Evolutionary conservation across 2,329 filamentous ascomycete species (phyloP).

Genomic region (Fusarium cicatricum): DNA sequence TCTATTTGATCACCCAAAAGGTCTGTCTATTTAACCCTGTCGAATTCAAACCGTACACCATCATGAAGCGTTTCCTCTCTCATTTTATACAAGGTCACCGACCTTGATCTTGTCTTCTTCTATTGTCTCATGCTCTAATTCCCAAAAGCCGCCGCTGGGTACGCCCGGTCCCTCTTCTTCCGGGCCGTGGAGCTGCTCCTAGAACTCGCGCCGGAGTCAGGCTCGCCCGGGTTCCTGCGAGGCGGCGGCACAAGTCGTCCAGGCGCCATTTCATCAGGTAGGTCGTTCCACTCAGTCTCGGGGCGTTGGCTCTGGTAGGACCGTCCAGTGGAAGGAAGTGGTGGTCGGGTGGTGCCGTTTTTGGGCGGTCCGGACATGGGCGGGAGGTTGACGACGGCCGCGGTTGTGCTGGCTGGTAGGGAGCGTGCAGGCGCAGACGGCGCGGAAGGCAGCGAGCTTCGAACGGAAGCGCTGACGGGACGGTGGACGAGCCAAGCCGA

Average conservation of each 20-base stretch:
- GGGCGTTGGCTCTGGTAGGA: slow-evolving; percentile 69
- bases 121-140: slow-evolving; percentile 38
- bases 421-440: slow-evolving; percentile 29
- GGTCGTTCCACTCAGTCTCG: slow-evolving; percentile 71
- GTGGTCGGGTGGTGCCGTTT: slow-evolving; percentile 33
- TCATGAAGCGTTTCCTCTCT: slow-evolving; percentile 19
- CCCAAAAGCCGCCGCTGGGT: slow-evolving; percentile 69
- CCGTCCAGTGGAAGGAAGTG: slow-evolving; percentile 44
- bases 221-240: slow-evolving; percentile 42
- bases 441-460: slow-evolving; percentile 29
- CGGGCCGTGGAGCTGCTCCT: slow-evolving; percentile 62
- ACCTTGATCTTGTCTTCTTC: neutral
- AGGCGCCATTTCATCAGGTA: slow-evolving; percentile 66
- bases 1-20: neutral
- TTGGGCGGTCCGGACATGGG: slow-evolving; percentile 37
- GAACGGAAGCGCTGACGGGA: slow-evolving; percentile 46
- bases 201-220: slow-evolving; percentile 57
- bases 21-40: slow-evolving; percentile 3
- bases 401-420: slow-evolving; percentile 41
- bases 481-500: slow-evolving; percentile 68
- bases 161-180: slow-evolving; percentile 68
- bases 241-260: slow-evolving; percentile 43
- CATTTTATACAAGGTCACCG: neutral
- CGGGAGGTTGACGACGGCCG: slow-evolving; percentile 46
- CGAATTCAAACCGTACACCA: slow-evolving; percentile 5